Conservation (phyloP, 768 basidiomycete species). For the Russula sp. region DNA sequence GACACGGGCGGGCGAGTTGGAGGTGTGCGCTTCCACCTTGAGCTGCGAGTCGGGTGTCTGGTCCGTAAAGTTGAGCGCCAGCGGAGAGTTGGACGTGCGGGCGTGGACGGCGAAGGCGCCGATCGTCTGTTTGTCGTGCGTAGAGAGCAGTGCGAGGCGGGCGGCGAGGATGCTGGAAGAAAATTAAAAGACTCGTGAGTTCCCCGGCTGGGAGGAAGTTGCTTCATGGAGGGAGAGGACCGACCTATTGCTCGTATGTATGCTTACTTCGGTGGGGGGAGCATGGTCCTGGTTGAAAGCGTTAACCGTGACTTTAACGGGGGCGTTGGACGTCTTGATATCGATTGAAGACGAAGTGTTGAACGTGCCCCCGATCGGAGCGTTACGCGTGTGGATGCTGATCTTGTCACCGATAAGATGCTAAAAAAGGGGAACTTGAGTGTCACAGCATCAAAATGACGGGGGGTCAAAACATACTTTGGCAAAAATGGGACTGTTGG, state of each 20-base stretch:
- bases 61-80: background rate
- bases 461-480: background rate
- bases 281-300: slow-evolving; percentile 8
- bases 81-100: slow-evolving; percentile 10
- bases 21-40: background rate
- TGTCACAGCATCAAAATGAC: background rate
- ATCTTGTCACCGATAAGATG: slow-evolving; percentile 2
- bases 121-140: background rate
- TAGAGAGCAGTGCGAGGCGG: background rate
- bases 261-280: background rate
- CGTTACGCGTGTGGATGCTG: background rate
- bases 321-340: slow-evolving; percentile 5
- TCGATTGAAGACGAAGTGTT: slow-evolving; percentile 3
- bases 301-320: slow-evolving; percentile 6
- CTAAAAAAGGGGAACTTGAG: background rate
- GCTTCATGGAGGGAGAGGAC: background rate
- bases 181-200: background rate
- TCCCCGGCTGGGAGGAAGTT: too few relatives aligned
- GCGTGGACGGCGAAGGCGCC: slow-evolving; percentile 1
- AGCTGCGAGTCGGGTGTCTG: slow-evolving; percentile 2
- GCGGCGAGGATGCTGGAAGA: background rate
- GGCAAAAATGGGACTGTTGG: background rate
- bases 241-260: slow-evolving; percentile 11
- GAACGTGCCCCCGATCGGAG: slow-evolving; percentile 11
- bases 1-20: slow-evolving; percentile 14